These are phyloP conservation scores for Auxenochlorella protothecoides DNA, from an alignment of 139 green algal species.

Conservation along the genomic window DNA sequence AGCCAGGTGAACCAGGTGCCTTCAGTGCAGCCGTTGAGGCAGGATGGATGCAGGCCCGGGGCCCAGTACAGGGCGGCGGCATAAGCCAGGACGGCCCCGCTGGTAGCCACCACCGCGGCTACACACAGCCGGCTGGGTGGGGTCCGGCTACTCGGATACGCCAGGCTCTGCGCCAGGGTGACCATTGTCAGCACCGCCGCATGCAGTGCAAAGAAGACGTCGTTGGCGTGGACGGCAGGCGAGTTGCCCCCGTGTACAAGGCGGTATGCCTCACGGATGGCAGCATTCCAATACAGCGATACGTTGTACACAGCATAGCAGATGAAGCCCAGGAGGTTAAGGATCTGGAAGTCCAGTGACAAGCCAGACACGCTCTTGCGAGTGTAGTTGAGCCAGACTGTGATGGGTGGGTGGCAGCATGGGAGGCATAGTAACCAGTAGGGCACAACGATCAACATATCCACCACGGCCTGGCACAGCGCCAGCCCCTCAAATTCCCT, in stretches of 20 bases:
- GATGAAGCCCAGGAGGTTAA: slow-evolving; percentile 49
- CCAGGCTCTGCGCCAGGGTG: slow-evolving; percentile 31
- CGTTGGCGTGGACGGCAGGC: slow-evolving; percentile 43
- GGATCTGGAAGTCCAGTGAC: slow-evolving; percentile 43
- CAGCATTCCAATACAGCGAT: slow-evolving; percentile 32
- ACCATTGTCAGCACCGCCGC: slow-evolving; percentile 23
- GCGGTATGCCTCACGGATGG: slow-evolving; percentile 34
- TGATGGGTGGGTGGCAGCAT: background rate
- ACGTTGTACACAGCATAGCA: slow-evolving; percentile 52
- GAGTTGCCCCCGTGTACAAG: slow-evolving; percentile 22
- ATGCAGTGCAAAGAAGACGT: slow-evolving; percentile 47
- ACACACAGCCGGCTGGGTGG: no score
- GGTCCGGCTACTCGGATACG: no score
- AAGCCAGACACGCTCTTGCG: slow-evolving; percentile 42
- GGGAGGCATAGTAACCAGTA: no score
- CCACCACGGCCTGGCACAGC: no score
- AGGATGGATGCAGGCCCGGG: no score
- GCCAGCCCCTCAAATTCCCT: no score
- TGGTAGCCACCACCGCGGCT: no score
- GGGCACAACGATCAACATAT: no score
- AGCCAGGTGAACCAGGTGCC: slow-evolving; percentile 17
- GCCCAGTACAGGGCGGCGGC: no score
- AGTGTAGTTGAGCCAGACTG: slow-evolving; percentile 31
- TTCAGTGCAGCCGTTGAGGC: no score
- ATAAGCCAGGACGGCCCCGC: no score